A percentile compares a stretch with the other conserved stretches of the same genome.
Conservation (phyloP, 805 yeast genomes). For the Wickerhamomyces rabaulensis region DNA sequence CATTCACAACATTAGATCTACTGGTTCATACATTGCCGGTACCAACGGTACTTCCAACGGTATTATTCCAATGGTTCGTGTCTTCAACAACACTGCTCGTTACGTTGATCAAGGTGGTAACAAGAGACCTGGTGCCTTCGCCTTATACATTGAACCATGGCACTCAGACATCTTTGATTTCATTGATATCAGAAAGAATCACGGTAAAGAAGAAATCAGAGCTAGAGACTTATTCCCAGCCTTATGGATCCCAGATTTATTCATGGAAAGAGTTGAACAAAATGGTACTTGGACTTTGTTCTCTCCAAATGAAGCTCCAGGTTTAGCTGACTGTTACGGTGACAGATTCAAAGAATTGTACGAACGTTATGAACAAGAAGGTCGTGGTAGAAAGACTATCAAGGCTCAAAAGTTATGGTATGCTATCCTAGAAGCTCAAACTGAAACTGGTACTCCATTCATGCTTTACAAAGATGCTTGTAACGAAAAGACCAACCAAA, state of each 20-base stretch:
- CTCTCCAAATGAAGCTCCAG: constrained; percentile 87
- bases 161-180: constrained; percentile 88
- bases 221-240: constrained; percentile 94
- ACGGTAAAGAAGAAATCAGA: constrained; percentile 89
- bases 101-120: constrained; percentile 98
- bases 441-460: constrained; percentile 95
- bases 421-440: constrained; percentile 84
- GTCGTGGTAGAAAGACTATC: constrained; percentile 56
- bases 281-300: constrained; percentile 84
- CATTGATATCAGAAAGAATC: constrained; percentile 82
- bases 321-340: constrained; percentile 77
- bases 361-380: constrained; percentile 65
- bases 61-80: constrained; percentile 92
- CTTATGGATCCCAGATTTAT: constrained; percentile 90
- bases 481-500: constrained; percentile 81
- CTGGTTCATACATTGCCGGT: constrained; percentile 86
- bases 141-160: constrained; percentile 95
- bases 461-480: constrained; percentile 92
- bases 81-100: constrained; percentile 91
- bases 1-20: constrained; percentile 78
- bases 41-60: constrained; percentile 93
- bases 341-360: constrained; percentile 74
- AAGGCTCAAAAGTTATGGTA: constrained; percentile 91
- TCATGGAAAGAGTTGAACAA: constrained; percentile 83
- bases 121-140: constrained; percentile 97